Evolutionary conservation across 306 rosid species (phyloP), one percentile per base, ranked within the genome.

Genomic region (Trifolium fragiferum): DNA sequence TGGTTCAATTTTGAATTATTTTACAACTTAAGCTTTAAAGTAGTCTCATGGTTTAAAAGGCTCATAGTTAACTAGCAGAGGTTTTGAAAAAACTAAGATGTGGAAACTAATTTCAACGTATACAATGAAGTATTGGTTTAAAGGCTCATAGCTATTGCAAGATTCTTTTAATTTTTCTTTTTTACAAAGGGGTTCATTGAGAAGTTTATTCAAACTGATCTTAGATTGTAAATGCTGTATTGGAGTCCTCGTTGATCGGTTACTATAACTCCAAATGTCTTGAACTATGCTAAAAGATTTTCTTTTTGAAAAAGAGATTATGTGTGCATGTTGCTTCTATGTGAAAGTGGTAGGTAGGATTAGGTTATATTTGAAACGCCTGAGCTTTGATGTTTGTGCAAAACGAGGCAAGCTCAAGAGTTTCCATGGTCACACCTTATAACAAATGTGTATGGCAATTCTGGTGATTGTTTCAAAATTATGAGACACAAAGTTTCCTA

Each of bases 391-490:
- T 47, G 66, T 21, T 49, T 13, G 51, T 60, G 62, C 44, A 12
- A 51, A 73, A 33, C 13, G n/a, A 46, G 64, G 49, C 25, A 27
- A 46, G 20, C 25, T 76, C 72, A 16, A 40, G 8, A 58, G 23
- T 50, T 72, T 70, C 70, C 19, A 8, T 57, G 62, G 23, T 59
- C 47, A 58, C 55, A 16, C 14, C 70, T 49, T 68, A 23, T 43
- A 35, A 30, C n/a, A 50, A 66, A 60, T 41, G 68, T 44, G 75
- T 20, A 43, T 77, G 63, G 10, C 6, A 40, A 9, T 33, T 66
- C 49, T 47, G 4, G 62, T 35, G 40, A 41, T 40, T 72, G 51
- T 14, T 65, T 80, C 64, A 77, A 37, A 49, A 50, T 15, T 16
- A 37, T 37, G 40, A 37, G 40, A 37, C 10, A 0, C 40, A 37